Percentiles rank a stretch among this genome's conserved stretches.
Evolutionary conservation across 164 flowering plant species (phyloP).

Genomic region (Vitis riparia): DNA sequence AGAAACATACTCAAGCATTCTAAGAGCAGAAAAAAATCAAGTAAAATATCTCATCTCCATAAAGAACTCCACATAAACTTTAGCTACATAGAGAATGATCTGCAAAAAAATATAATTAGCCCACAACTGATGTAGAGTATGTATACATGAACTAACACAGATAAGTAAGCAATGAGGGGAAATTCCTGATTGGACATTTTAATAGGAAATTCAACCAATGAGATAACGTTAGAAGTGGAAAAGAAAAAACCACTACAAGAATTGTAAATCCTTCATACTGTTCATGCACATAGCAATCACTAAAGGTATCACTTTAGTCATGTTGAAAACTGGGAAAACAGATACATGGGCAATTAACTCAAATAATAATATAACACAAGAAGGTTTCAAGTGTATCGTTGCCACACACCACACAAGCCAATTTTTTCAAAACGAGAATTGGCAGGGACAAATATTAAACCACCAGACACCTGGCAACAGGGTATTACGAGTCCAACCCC

Average conservation of each 20-base stretch:
- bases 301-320: not conserved
- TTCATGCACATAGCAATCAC: not conserved
- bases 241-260: slow-evolving; percentile 4
- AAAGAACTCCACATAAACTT: not conserved
- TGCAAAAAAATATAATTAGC: not conserved
- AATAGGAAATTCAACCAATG: not conserved
- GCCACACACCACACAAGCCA: slow-evolving; percentile 11
- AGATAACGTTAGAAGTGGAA: not conserved
- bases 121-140: not conserved
- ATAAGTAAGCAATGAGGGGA: not conserved
- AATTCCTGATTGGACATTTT: not conserved
- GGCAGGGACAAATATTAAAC: slow-evolving; percentile 6
- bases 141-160: not conserved
- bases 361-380: slow-evolving; percentile 14
- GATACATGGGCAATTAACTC: slow-evolving; percentile 5
- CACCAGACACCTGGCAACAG: slow-evolving; percentile 18
- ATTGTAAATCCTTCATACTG: not conserved
- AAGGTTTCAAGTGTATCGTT: slow-evolving; percentile 17
- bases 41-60: not conserved
- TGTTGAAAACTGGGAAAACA: not conserved
- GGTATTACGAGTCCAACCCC: slow-evolving; percentile 21
- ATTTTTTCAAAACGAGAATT: slow-evolving; percentile 5
- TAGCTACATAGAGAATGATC: not conserved
- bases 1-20: not conserved
- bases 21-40: not conserved